Evolutionary conservation across 192 early-diverging fungal genomes (phyloP).

Genomic region (Coemansia sp.): DNA sequence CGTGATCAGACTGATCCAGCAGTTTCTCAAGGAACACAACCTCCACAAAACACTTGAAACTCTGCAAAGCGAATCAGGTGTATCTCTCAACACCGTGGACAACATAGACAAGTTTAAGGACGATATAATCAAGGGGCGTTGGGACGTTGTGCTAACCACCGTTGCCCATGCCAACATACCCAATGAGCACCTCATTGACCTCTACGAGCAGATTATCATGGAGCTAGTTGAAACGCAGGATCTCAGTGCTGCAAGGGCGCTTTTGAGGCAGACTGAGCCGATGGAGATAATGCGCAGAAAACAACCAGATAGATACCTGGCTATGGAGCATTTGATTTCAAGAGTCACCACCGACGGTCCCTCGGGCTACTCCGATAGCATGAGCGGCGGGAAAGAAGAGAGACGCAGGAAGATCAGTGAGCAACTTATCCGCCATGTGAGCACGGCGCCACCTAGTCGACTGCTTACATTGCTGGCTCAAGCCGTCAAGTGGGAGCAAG

Average conservation of each 20-base stretch:
- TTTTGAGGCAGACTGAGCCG: constrained; percentile 87
- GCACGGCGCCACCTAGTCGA: constrained; percentile 65
- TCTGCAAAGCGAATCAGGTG: constrained; percentile 78
- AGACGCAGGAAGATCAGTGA: constrained; percentile 73
- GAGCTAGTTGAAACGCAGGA: constrained; percentile 86
- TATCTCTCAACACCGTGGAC: constrained; percentile 85
- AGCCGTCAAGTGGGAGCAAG: constrained; percentile 82
- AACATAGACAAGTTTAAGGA: constrained; percentile 65
- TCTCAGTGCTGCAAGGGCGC: constrained; percentile 72
- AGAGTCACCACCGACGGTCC: constrained; percentile 57
- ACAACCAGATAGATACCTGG: constrained; percentile 76
- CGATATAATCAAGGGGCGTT: constrained; percentile 75
- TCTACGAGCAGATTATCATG: constrained; percentile 89
- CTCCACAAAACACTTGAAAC: constrained; percentile 70
- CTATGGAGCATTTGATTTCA: constrained; percentile 76
- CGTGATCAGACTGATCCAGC: constrained; percentile 85
- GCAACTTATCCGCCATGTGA: constrained; percentile 28
- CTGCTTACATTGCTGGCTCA: constrained; percentile 84
- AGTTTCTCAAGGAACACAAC: constrained; percentile 91
- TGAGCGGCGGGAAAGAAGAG: constrained; percentile 54
- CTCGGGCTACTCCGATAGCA: constrained; percentile 43
- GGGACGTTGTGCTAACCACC: constrained; percentile 81
- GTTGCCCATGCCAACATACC: constrained; percentile 65
- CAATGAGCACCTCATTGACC: constrained; percentile 67
- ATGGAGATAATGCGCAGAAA: constrained; percentile 76